phyloP scores from a whole-genome alignment of 495 filamentous ascomycete genomes.

The Delitschia confertaspora region DNA sequence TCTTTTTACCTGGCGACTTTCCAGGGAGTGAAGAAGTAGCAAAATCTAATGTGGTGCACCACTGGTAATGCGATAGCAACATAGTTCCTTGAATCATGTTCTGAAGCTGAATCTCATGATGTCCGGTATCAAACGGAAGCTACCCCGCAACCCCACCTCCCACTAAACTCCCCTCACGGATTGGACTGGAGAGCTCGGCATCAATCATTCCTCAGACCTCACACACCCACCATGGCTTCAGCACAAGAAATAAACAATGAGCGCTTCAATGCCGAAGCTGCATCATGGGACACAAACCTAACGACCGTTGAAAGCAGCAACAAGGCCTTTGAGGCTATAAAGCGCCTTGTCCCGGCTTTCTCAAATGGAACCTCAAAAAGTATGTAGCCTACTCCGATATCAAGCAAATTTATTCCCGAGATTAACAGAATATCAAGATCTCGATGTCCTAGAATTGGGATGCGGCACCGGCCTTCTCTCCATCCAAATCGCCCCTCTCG shows the following conservation, averaged over 20 bases:
- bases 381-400: neutral
- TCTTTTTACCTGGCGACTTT: no score
- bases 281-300: conserved; percentile 26
- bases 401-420: neutral
- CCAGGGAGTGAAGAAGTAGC: no score
- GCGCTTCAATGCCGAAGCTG: conserved; percentile 28
- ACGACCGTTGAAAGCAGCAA: conserved; percentile 12
- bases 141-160: conserved; percentile 5
- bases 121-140: neutral
- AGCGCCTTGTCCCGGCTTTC: conserved; percentile 19
- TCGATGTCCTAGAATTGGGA: conserved; percentile 48
- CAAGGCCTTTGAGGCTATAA: conserved; percentile 24
- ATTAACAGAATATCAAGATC: conserved; percentile 9
- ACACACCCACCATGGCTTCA: neutral
- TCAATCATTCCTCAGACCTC: neutral
- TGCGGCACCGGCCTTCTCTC: conserved; percentile 50
- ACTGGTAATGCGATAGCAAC: no score
- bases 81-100: no score
- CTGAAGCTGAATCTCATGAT: neutral
- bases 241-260: conserved; percentile 19
- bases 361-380: conserved; percentile 18
- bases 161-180: neutral
- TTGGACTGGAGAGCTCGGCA: neutral
- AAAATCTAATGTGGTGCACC: no score
- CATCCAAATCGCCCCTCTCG: conserved; percentile 39